These are phyloP conservation scores for Phytophthora melonis DNA, from an alignment of 352 stramenopile genomes.

Conservation along the genomic window DNA sequence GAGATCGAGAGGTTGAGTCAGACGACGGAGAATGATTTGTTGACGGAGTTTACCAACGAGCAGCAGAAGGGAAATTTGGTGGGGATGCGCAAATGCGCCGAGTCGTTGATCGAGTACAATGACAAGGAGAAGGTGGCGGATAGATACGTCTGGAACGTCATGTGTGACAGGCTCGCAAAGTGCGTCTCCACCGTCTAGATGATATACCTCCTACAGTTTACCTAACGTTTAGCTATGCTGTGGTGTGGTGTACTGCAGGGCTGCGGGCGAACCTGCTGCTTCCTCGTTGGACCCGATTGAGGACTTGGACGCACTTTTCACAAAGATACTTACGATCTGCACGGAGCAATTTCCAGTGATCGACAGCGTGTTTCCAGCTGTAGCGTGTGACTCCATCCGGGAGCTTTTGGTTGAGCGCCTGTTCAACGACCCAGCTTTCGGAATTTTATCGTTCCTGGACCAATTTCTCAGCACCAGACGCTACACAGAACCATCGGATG, in stretches of 20 bases:
- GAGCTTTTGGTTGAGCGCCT: slow-evolving; percentile 77
- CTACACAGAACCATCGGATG: slow-evolving; percentile 21
- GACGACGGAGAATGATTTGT: slow-evolving; percentile 76
- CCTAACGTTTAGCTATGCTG: not conserved
- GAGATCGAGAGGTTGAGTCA: slow-evolving; percentile 85
- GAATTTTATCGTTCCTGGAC: slow-evolving; percentile 80
- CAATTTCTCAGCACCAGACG: slow-evolving; percentile 61
- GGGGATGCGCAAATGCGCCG: slow-evolving; percentile 66
- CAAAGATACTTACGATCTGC: slow-evolving; percentile 69
- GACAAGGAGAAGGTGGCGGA: slow-evolving; percentile 86
- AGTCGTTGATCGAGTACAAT: slow-evolving; percentile 84
- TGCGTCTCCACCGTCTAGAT: slow-evolving; percentile 9
- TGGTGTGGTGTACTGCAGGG: slow-evolving; percentile 17
- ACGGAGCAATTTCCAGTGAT: slow-evolving; percentile 79
- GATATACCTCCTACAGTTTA: not conserved
- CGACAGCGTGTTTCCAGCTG: slow-evolving; percentile 61
- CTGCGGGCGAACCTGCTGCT: slow-evolving; percentile 23
- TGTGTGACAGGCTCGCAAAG: slow-evolving; percentile 75
- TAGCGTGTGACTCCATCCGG: slow-evolving; percentile 52
- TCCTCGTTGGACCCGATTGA: slow-evolving; percentile 66
- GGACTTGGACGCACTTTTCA: slow-evolving; percentile 69
- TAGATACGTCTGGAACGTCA: slow-evolving; percentile 88
- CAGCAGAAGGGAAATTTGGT: slow-evolving; percentile 63
- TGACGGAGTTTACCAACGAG: slow-evolving; percentile 77
- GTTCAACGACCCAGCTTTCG: slow-evolving; percentile 84